Conservation (phyloP, 2,329 filamentous ascomycete genomes). For the Penicillium rolfsii region DNA sequence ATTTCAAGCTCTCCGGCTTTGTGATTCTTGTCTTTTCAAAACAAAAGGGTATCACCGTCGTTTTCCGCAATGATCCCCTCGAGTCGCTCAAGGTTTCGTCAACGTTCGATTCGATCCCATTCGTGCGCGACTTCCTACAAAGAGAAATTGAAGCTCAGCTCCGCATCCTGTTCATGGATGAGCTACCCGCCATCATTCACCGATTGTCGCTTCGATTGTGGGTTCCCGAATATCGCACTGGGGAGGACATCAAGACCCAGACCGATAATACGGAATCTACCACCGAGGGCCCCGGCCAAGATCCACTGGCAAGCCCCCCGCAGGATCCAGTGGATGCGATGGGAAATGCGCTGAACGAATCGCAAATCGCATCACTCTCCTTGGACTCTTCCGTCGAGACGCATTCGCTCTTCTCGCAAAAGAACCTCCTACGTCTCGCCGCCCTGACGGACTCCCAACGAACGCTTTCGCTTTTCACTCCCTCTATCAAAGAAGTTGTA, state of each 20-base stretch:
- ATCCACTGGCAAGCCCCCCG: conserved; percentile 80
- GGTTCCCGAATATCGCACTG: conserved; percentile 80
- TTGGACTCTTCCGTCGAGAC: conserved; percentile 79
- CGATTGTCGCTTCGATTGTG: conserved; percentile 84
- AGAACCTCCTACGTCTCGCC: conserved; percentile 83
- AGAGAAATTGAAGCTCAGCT: conserved; percentile 93
- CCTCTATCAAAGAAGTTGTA: conserved; percentile 84
- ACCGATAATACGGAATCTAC: conserved; percentile 53
- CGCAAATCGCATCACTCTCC: conserved; percentile 74
- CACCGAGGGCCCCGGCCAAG: conserved; percentile 65
- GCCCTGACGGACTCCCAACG: conserved; percentile 84
- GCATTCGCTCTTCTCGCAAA: conserved; percentile 91
- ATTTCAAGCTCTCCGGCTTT: conserved; percentile 94
- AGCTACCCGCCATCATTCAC: conserved; percentile 94
- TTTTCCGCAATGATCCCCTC: conserved; percentile 96
- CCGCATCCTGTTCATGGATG: conserved; percentile 94
- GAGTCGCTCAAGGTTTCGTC: conserved; percentile 98
- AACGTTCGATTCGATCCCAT: conserved; percentile 98
- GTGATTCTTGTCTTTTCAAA: conserved; percentile 97
- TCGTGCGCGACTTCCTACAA: conserved; percentile 95
- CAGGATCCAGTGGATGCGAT: conserved; percentile 80
- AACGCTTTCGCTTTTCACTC: conserved; percentile 88
- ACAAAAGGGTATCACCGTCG: conserved; percentile 93
- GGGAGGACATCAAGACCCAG: conserved; percentile 62
- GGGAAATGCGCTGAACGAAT: conserved; percentile 75